Percentiles rank a stretch among this genome's conserved stretches.
phyloP scores from a whole-genome alignment of 164 flowering plant genomes.

The Warburgia ugandensis region DNA sequence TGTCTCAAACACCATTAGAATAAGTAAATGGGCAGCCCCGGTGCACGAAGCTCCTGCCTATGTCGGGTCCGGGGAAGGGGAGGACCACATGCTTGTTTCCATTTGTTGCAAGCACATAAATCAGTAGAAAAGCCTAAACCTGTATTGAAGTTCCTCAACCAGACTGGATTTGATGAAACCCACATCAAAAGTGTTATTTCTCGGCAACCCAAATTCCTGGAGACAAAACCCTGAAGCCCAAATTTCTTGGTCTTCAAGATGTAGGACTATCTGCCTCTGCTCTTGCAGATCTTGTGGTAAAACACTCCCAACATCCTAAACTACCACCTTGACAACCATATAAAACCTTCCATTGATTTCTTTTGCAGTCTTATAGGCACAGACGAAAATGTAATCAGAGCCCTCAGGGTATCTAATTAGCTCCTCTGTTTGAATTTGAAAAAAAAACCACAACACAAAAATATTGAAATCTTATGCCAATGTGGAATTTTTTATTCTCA shows the following conservation, averaged over 20 bases:
- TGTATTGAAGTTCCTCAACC: not conserved
- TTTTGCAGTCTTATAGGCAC: not conserved
- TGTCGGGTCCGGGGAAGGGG: too few relatives aligned
- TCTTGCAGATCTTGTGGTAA: not conserved
- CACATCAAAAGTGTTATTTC: not conserved
- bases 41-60: not conserved
- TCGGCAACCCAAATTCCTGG: not conserved
- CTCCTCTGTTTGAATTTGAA: not conserved
- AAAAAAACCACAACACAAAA: not conserved
- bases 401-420: not conserved
- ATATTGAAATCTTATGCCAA: not conserved
- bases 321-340: not conserved
- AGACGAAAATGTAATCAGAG: not conserved
- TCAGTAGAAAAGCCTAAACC: slow-evolving; percentile 1
- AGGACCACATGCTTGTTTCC: not conserved
- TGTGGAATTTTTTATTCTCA: not conserved
- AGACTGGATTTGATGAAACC: not conserved
- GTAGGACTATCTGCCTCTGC: not conserved
- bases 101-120: not conserved
- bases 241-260: not conserved
- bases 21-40: not conserved
- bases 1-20: too few relatives aligned
- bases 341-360: not conserved
- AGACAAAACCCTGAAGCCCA: slow-evolving; percentile 4
- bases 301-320: not conserved